Evolutionary conservation across 2,329 filamentous ascomycete species (phyloP).

Genomic region (Cercospora berteroae): DNA sequence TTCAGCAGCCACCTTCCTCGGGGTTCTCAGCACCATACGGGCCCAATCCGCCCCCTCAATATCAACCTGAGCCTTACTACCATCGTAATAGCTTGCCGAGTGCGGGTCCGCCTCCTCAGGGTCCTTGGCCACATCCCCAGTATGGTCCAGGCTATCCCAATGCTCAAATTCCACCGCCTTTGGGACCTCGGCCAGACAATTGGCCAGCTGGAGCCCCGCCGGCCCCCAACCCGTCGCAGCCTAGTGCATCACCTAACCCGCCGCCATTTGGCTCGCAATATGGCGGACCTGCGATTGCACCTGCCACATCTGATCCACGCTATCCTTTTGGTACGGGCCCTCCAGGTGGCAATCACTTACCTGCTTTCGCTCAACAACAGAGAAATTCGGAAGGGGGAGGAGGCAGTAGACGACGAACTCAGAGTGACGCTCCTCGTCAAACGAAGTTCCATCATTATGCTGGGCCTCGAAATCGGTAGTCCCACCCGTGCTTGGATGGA

Average conservation of each 20-base stretch:
- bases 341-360: slow-evolving; percentile 20
- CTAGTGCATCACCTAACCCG: slow-evolving; percentile 8
- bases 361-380: slow-evolving; percentile 35
- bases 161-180: slow-evolving; percentile 12
- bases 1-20: slow-evolving; percentile 8
- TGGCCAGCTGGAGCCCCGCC: slow-evolving; percentile 9
- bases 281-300: slow-evolving; percentile 31
- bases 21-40: slow-evolving; percentile 13
- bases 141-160: slow-evolving; percentile 15
- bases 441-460: slow-evolving; percentile 16
- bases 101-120: slow-evolving; percentile 1
- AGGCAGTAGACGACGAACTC: slow-evolving; percentile 17
- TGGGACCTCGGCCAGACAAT: slow-evolving; percentile 3
- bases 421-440: slow-evolving; percentile 15
- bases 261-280: slow-evolving; percentile 17
- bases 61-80: slow-evolving; percentile 12
- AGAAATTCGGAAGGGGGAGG: slow-evolving; percentile 15
- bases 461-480: slow-evolving; percentile 5
- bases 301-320: slow-evolving; percentile 26
- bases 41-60: slow-evolving; percentile 16
- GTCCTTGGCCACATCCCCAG: slow-evolving; percentile 9
- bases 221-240: slow-evolving; percentile 4
- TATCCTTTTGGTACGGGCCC: slow-evolving; percentile 17
- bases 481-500: neutral
- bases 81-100: slow-evolving; percentile 23